These are phyloP conservation scores for Dactylorhiza incarnata DNA, from an alignment of 106 monocot genomes.

Conservation along the genomic window DNA sequence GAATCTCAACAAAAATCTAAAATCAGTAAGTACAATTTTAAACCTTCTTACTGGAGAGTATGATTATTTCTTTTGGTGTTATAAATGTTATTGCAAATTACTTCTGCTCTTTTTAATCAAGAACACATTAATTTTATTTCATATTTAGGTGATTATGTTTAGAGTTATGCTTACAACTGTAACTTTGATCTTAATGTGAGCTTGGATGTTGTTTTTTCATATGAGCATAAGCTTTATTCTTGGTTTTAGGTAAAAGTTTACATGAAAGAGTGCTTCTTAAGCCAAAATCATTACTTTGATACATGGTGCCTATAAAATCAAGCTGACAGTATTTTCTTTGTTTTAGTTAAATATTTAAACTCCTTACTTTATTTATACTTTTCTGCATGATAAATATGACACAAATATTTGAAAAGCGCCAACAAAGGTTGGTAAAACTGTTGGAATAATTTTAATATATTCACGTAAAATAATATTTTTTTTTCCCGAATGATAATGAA, in stretches of 20 bases:
- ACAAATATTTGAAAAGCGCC: not conserved
- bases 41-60: not conserved
- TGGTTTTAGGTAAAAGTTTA: not conserved
- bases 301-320: not conserved
- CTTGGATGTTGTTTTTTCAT: not conserved
- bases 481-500: no score
- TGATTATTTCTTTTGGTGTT: not conserved
- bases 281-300: not conserved
- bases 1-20: slow-evolving; percentile 62
- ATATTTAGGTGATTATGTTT: not conserved
- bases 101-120: not conserved
- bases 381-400: not conserved
- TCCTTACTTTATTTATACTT: not conserved
- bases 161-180: not conserved
- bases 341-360: not conserved
- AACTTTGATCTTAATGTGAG: not conserved
- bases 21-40: slow-evolving; percentile 46
- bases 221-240: not conserved
- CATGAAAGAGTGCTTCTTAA: not conserved
- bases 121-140: not conserved
- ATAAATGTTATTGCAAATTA: not conserved
- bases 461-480: no score
- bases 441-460: no score
- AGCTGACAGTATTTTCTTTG: not conserved
- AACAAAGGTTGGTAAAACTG: no score